Evolutionary conservation across 805 yeast species (phyloP).

Genomic region (Candida peoriensis): DNA sequence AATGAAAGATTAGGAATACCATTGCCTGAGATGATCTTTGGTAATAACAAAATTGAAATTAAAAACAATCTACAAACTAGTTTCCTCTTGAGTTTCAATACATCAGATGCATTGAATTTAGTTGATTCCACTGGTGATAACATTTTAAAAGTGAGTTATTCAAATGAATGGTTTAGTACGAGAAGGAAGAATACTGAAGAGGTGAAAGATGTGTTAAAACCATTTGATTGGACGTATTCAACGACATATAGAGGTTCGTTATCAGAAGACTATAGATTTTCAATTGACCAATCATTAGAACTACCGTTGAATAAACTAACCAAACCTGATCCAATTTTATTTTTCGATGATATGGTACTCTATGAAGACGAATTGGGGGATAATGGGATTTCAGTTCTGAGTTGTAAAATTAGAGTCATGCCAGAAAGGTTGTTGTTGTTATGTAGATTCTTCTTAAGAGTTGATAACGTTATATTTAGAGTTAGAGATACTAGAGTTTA

Average conservation of each 20-base stretch:
- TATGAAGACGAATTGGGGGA: constrained; percentile 97
- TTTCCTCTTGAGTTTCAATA: constrained; percentile 59
- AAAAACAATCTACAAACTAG: constrained; percentile 31
- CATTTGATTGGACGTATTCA: constrained; percentile 96
- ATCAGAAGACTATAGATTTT: constrained; percentile 10
- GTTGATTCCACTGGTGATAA: constrained; percentile 50
- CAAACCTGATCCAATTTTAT: constrained; percentile 77
- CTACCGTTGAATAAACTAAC: constrained; percentile 71
- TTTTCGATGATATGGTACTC: constrained; percentile 82
- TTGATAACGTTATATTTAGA: constrained; percentile 83
- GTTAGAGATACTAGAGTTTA: constrained; percentile 81
- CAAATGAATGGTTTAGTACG: constrained; percentile 68
- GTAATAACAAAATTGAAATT: constrained; percentile 64
- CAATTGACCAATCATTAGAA: constrained; percentile 27
- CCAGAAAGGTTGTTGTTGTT: constrained; percentile 67
- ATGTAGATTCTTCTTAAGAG: constrained; percentile 76
- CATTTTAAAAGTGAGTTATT: constrained; percentile 74
- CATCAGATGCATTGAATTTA: constrained; percentile 65
- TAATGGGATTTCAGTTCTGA: constrained; percentile 80
- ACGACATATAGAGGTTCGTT: constrained; percentile 68
- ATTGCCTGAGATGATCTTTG: constrained; percentile 96
- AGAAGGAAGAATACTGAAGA: constrained; percentile 32
- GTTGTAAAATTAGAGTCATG: constrained; percentile 86
- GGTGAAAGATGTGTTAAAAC: constrained; percentile 61
- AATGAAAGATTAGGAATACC: constrained; percentile 63